Conservation (phyloP, 2,329 filamentous ascomycete genomes). For the Blastomyces parvus region DNA sequence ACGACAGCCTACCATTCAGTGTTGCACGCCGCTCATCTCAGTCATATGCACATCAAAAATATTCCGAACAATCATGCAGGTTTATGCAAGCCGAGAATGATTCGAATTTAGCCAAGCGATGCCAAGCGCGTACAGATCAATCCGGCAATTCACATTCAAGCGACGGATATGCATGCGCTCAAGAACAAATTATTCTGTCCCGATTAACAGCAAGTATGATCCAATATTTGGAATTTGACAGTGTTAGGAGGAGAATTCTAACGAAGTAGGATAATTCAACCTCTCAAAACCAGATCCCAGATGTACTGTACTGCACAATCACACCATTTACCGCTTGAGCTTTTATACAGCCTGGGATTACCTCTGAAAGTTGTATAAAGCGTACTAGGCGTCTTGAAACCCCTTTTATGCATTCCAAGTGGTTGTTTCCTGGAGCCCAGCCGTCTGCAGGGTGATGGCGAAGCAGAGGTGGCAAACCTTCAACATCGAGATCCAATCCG, state of each 20-base stretch:
- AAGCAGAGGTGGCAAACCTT: background rate
- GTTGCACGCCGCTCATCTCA: background rate
- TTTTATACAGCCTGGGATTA: no score
- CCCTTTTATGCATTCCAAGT: background rate
- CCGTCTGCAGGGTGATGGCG: background rate
- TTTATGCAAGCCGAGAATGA: background rate
- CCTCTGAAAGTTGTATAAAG: no score
- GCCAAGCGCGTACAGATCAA: background rate
- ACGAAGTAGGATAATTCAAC: no score
- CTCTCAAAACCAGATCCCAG: no score
- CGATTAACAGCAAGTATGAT: background rate
- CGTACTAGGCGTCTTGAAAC: no score
- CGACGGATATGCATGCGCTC: background rate
- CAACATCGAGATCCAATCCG: background rate
- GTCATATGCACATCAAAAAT: conserved; percentile 7
- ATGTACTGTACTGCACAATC: no score
- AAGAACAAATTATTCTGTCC: background rate
- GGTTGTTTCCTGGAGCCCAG: background rate
- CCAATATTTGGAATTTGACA: background rate
- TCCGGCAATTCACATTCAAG: background rate
- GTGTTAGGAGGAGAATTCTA: background rate
- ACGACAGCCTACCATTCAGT: background rate
- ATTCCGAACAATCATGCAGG: conserved; percentile 5
- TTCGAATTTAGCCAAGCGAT: conserved; percentile 4
- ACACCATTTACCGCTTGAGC: no score